Base-by-base conservation (phyloP, 345 rosid genomes). In the Sonneratia alba region DNA sequence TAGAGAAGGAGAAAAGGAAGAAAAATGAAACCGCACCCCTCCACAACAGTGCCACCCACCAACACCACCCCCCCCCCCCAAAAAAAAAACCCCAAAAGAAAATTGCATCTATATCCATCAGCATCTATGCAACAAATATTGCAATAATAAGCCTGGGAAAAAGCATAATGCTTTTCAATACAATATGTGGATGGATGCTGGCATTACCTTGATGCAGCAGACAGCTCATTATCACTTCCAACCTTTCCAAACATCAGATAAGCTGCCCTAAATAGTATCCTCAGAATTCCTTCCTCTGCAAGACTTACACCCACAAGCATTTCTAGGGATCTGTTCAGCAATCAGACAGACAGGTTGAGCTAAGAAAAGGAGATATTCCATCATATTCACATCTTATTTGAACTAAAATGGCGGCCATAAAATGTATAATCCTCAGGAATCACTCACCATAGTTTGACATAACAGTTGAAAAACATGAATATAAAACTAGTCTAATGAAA, bases 251-350 rank as follows among this genome's bases (percentile, higher is more conserved):
- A 83, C 90, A 92, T 84, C 68, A 95, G 81, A 86, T 86, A 90
- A 71, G 87, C 87, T 15, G 89, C 88, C 78, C 91, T 86, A 77
- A 92, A 89, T 34, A 95, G 80, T 79, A 92, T 73, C 77, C 89
- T 90, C 81, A 95, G 80, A 83, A 95, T 83, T 73, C 97, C 99
- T 82, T 92, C 99, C 81, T 90, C 99, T 45, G 88, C 95, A 77
- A 95, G 82, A 75, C 85, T 77, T 69, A 90, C 81, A 69, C 77
- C 82, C 73, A 81, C 88, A 68, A 95, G 96, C 94, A 87, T 90
- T 77, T 89, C 91, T 69, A 95, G 77, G 75, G 97, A 95, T 86
- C 99, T 95, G 85, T 57, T 77, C 68, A 67, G 42, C 45, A 62
- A 63, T 45, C 69, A 71, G 67, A 68, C 19, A 38, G 7, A 66